Base-by-base conservation (phyloP, 2,329 filamentous ascomycete genomes). In the Raffaelea deltoideospora region DNA sequence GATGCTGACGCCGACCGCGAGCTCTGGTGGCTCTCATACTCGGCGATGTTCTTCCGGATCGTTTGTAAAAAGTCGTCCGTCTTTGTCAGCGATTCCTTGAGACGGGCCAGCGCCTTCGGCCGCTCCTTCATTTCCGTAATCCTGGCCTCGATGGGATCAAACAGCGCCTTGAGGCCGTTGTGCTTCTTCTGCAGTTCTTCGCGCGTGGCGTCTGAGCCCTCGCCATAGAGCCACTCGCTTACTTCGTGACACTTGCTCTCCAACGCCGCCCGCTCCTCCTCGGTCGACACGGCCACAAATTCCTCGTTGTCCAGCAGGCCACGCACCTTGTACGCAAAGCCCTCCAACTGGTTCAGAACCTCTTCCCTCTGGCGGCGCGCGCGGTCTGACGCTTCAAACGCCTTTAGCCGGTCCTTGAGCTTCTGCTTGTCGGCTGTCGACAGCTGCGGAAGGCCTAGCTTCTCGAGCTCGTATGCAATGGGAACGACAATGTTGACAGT, bases 141-240 rank as follows among this genome's bases (percentile, higher is more conserved):
- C 41, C 90, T 74, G 51, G 70, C 75, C 47, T 85, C 68, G 20
- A 94, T 75, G 2, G 87, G 88, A 23, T 72, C 64, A 36, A 87
- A 81, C 33, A 95, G 71, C 37, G 76, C 72, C 52, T 84, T 79
- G 34, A 98, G 72, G 31, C 71, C 72, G 55, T 83, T 79, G 34
- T 92, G 70, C 53, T 79, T 84, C 38, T 72, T 67, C 54, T 79
- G 82, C 49, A 98, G 70, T 33, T 79, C 75, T 3, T 82, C 74
- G 40, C 76, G 77, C 26, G 72, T 66, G 5, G 90, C 87, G 34
- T 86, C 76, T 14, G 71, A 68, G 38, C 88, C 85, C 33, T 87
- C 86, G 14, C 73, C 82, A 53, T 94, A 90, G 41, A 98, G 74
- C 88, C 90, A 98, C 10, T 94, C 86, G 48, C 82, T 81, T 18